phyloP scores from a whole-genome alignment of 257 asterid species.

The Eucommia ulmoides region DNA sequence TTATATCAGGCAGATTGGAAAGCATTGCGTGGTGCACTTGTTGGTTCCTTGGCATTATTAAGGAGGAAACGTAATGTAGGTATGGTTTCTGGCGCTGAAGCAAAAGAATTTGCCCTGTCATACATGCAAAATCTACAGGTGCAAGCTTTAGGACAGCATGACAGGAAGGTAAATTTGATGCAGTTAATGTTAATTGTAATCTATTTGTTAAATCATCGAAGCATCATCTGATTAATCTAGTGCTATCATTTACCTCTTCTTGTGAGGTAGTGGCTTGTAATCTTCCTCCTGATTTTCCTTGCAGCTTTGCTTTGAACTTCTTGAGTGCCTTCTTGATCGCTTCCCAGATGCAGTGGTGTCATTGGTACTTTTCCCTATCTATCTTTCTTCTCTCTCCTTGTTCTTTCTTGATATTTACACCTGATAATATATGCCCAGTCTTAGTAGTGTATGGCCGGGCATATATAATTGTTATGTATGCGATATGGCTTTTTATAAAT shows the following conservation, averaged over 20 bases:
- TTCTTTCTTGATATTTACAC: too few species aligned
- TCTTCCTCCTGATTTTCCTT: constrained; percentile 7
- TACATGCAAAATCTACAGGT: constrained; percentile 53
- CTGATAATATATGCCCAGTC: too few species aligned
- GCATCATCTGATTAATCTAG: background rate
- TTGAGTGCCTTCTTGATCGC: constrained; percentile 65
- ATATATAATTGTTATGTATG: too few species aligned
- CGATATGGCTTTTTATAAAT: too few species aligned
- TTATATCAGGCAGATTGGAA: constrained; percentile 89
- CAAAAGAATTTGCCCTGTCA: constrained; percentile 54
- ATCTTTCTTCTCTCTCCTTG: too few species aligned
- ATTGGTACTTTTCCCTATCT: constrained; percentile 38
- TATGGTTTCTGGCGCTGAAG: constrained; percentile 41
- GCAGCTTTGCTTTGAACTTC: constrained; percentile 89
- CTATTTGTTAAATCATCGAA: background rate
- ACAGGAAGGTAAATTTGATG: constrained; percentile 54
- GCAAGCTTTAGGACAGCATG: constrained; percentile 81
- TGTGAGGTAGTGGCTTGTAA: background rate
- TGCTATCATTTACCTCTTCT: too few species aligned
- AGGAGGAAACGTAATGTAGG: constrained; percentile 64
- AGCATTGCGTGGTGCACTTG: constrained; percentile 88
- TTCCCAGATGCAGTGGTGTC: constrained; percentile 43
- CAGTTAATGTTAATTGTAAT: background rate
- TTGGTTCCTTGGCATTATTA: constrained; percentile 84
- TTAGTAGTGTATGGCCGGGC: too few species aligned